Percentiles rank a stretch among this genome's conserved stretches.
Conservation (phyloP, 768 basidiomycete species). For the Psilocybe tampanensis region DNA sequence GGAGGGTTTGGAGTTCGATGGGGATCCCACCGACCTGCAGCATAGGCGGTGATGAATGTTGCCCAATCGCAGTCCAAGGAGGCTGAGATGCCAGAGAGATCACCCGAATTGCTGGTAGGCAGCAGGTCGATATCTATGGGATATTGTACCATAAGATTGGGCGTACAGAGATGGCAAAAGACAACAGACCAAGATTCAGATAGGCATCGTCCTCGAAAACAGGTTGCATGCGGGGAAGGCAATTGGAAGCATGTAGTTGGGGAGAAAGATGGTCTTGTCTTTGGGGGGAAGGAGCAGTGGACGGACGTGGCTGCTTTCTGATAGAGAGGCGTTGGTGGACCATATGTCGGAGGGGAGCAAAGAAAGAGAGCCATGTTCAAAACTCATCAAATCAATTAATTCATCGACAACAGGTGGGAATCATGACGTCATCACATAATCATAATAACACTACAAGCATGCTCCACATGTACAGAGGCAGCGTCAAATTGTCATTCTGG, state of each 20-base stretch:
- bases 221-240: constrained; percentile 11
- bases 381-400: too few relatives aligned
- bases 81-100: constrained; percentile 11
- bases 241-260: background rate
- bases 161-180: background rate
- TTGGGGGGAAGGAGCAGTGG: constrained; percentile 38
- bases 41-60: constrained; percentile 77
- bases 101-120: constrained; percentile 5
- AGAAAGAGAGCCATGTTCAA: background rate
- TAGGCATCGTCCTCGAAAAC: constrained; percentile 11
- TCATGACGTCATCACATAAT: constrained; percentile 30
- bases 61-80: constrained; percentile 61
- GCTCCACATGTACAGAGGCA: constrained; percentile 97
- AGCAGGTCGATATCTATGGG: background rate
- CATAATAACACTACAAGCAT: constrained; percentile 60
- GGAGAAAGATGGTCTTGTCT: constrained; percentile 7
- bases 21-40: constrained; percentile 80
- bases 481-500: constrained; percentile 96
- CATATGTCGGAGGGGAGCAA: background rate
- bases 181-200: background rate
- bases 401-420: too few relatives aligned
- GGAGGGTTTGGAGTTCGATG: constrained; percentile 68
- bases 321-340: constrained; percentile 20
- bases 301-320: constrained; percentile 33
- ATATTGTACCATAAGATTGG: background rate